Base-by-base conservation (phyloP, 2,329 filamentous ascomycete genomes). In the Monosporascus sp. region DNA sequence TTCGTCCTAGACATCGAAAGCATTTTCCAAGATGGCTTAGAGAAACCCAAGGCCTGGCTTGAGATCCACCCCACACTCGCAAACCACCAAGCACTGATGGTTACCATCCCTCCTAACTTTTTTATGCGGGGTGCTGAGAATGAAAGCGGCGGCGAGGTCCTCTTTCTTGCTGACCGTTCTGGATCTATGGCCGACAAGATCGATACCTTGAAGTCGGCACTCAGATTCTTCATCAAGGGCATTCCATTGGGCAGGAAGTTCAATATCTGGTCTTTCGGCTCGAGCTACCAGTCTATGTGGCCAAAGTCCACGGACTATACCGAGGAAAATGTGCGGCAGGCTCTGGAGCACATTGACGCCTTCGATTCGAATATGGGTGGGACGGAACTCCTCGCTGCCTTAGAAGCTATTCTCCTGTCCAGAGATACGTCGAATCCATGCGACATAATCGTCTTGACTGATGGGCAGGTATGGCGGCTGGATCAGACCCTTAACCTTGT, bases 201-300 rank as follows among this genome's bases (percentile, higher is more conserved):
- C 7, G 52, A 49, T 1, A 70, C 78, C 0, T 68, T 80, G 5
- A 67, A 72, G 45, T 70, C 75, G 9, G 79, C 81, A 4, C 70
- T 85, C 55, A 73, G 72, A 24, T 74, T 83, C 38, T 84, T 85
- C 60, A 62, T 86, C 22, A 83, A 82, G 59, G 82, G 79, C 0
- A 68, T 85, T n/a, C 81, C 58, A 14, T 4, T 58, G 9, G 58
- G 53, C 9, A 46, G 51, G 17, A 56, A 22, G n/a, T 59, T 60
- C 38, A 60, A 60, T 79, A 78, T 86, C 54, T 84, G 79, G 66
- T 80, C 75, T 3, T 84, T 85, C 57, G 81, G 81, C 9, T 71
- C 57, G 7, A 3, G 8, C 9, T 51, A 52, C 20, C 17, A 47
- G 7, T 37, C 22, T 19, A 53, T 59, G 8, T 60, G 58, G 58